Evolutionary conservation across 225 moss, liverwort and hornwort genomes (phyloP).

Genomic region (Antitrichia curtipendula): DNA sequence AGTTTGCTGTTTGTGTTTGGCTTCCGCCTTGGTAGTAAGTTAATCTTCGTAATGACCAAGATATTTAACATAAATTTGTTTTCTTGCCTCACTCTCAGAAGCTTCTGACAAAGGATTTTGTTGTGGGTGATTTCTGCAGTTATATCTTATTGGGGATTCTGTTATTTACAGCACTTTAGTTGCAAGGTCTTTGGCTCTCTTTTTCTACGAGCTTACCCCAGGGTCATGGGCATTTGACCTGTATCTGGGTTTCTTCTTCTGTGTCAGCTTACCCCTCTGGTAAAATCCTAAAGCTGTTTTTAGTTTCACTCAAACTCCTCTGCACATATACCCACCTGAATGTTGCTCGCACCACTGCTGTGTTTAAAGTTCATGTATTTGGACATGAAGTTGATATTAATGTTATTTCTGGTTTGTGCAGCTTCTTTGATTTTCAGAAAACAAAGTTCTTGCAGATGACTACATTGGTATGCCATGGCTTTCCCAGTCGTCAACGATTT

Average conservation of each 20-base stretch:
- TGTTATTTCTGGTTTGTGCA: constrained; percentile 22
- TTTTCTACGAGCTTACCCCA: constrained; percentile 44
- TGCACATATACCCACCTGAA: not conserved
- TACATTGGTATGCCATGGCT: constrained; percentile 47
- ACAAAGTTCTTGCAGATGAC: constrained; percentile 79
- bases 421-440: constrained; percentile 95
- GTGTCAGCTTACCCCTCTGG: constrained; percentile 87
- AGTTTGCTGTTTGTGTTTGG: not conserved
- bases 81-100: not conserved
- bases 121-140: constrained; percentile 27
- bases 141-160: constrained; percentile 87
- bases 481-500: not conserved
- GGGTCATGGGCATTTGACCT: constrained; percentile 77
- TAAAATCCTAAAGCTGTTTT: not conserved
- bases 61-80: not conserved
- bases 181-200: constrained; percentile 69
- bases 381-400: not conserved
- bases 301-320: not conserved
- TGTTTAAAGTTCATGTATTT: not conserved
- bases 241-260: constrained; percentile 67
- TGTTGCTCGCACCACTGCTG: not conserved
- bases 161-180: constrained; percentile 91
- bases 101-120: not conserved
- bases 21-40: not conserved
- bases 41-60: not conserved